These are phyloP conservation scores for Trichoderma lentiforme DNA, from an alignment of 2,329 filamentous ascomycete genomes.

Conservation along the genomic window DNA sequence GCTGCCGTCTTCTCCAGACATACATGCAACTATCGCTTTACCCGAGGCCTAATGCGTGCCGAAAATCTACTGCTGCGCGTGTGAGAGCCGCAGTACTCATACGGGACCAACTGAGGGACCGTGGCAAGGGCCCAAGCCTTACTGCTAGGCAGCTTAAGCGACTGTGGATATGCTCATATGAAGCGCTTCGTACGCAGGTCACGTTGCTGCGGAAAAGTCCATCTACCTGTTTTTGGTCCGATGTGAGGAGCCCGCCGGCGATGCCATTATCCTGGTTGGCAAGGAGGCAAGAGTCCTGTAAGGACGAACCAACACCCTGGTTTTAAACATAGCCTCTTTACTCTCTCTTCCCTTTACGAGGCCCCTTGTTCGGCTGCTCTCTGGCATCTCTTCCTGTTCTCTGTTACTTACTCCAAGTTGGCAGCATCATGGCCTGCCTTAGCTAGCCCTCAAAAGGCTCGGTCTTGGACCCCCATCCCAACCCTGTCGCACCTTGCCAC, in stretches of 20 bases:
- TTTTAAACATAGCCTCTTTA: neutral
- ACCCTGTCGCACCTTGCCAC: neutral
- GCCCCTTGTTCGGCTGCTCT: neutral
- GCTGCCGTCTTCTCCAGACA: conserved; percentile 6
- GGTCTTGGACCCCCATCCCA: neutral
- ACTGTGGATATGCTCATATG: neutral
- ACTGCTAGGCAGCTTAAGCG: neutral
- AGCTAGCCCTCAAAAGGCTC: neutral
- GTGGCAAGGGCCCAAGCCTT: neutral
- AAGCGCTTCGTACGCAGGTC: neutral
- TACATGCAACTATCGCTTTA: conserved; percentile 2
- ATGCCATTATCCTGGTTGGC: neutral
- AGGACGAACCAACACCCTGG: conserved; percentile 10
- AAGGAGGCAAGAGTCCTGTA: neutral
- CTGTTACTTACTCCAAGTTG: neutral
- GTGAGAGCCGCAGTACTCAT: neutral
- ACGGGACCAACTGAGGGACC: neutral
- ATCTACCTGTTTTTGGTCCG: neutral
- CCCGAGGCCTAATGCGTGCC: neutral
- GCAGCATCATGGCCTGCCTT: neutral
- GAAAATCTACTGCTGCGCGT: neutral
- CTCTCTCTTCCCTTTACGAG: neutral
- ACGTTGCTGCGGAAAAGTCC: neutral
- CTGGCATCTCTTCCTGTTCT: neutral
- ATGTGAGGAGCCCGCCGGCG: neutral